Evolutionary conservation across 2,329 filamentous ascomycete genomes (phyloP).

Genomic region (Colletotrichum phormii): DNA sequence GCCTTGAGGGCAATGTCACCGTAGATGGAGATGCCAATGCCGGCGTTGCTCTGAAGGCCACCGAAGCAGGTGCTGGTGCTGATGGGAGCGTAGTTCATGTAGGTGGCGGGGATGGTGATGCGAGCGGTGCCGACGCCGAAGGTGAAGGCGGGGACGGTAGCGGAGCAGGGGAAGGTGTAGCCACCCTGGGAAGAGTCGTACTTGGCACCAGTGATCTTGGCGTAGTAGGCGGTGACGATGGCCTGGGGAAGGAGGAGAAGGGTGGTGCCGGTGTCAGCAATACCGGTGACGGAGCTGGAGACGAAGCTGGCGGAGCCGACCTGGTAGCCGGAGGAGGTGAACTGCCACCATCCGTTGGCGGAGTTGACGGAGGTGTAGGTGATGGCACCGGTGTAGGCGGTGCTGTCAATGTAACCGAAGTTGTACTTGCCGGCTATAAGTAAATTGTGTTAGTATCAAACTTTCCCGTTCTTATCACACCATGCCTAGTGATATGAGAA

Average conservation of each 20-base stretch:
- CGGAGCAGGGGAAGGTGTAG: slow-evolving; percentile 57
- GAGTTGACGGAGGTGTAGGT: slow-evolving; percentile 67
- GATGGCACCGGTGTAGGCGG: slow-evolving; percentile 67
- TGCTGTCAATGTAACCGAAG: slow-evolving; percentile 63
- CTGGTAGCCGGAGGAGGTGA: slow-evolving; percentile 49
- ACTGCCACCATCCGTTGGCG: slow-evolving; percentile 73
- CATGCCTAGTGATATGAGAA: slow-evolving; percentile 45
- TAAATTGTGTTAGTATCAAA: neutral
- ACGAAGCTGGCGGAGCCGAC: slow-evolving; percentile 37
- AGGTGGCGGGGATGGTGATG: slow-evolving; percentile 56
- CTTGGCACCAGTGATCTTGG: slow-evolving; percentile 39
- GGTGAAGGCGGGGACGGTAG: slow-evolving; percentile 55
- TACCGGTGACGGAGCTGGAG: slow-evolving; percentile 36
- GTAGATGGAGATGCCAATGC: slow-evolving; percentile 62
- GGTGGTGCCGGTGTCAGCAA: slow-evolving; percentile 44
- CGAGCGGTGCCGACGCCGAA: slow-evolving; percentile 55
- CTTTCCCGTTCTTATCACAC: neutral
- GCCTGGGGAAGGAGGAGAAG: slow-evolving; percentile 42
- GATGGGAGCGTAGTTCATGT: slow-evolving; percentile 57
- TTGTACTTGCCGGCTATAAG: slow-evolving; percentile 51
- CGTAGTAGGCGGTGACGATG: slow-evolving; percentile 42
- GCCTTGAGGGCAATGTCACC: slow-evolving; percentile 74
- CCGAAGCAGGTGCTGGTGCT: slow-evolving; percentile 65
- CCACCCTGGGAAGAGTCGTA: slow-evolving; percentile 41
- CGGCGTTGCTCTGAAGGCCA: slow-evolving; percentile 62